Evolutionary conservation across 2,329 filamentous ascomycete species (phyloP), one percentile per base, ranked within the genome.

Genomic region (Neonectria faginata): DNA sequence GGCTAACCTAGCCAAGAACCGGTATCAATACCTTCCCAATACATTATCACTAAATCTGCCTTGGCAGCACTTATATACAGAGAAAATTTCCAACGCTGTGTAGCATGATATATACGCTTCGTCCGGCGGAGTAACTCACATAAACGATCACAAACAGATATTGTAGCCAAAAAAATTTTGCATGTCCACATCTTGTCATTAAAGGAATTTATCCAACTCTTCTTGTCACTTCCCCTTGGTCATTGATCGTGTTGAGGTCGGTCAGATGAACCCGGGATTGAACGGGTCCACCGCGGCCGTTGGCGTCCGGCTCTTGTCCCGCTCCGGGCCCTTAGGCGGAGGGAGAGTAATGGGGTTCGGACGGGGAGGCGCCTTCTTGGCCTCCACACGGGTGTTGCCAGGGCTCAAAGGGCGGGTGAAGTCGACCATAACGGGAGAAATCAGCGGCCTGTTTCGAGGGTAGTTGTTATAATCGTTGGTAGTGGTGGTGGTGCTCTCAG

Each of bases 331-430:
- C 5, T 52, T 42, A 7, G 74, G 71, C 2, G 73, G 70, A 2
- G 77, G 70, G 11, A 78, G 58, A 5, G 75, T 75, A 7, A 77
- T 68, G 3, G 76, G 74, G 20, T 67, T 63, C 3, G 77, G 76
- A 14, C 76, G 66, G 22, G 78, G 77, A 6, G 78, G 77, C 6
- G 75, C 78, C 55, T 67, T 77, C 55, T 69, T 73, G 3, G 74
- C 76, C 59, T 79, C 77, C 1, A 77, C 66, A 9, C 76, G 71
- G 27, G 57, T 74, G 41, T 56, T 55, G 7, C 58, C 52, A n/a
- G 69, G 63, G 56, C 65, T 70, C 22, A 68, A 51, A 4, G 66
- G 54, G 1, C 67, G 62, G 9, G 72, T 67, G 60, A 77, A 77
- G 39, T 75, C 74, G 1, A 48, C 71, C 57, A 71, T 68, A n/a